Evolutionary conservation across 2,329 filamentous ascomycete species (phyloP), one percentile per base, ranked within the genome.

Genomic region (Curvularia eragrostidis): DNA sequence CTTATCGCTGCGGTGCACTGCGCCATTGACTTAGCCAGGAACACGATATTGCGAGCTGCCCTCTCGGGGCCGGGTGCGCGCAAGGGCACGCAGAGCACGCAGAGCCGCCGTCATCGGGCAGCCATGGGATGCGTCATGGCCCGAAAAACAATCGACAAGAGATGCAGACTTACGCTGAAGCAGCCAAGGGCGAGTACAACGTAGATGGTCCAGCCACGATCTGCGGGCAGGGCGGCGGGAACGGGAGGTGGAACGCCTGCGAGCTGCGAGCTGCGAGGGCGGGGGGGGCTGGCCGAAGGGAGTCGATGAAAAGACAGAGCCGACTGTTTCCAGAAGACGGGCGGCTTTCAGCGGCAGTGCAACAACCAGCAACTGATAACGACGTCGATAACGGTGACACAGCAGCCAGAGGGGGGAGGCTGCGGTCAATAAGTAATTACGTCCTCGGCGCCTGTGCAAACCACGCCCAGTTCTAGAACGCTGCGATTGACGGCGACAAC

Each of bases 21-120:
- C 67, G 59, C 62, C 66, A 65, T 70, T 56, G 55, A 56, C 59
- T 76, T 75, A 76, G 73, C 74, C 66, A 72, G 68, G 71, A 66
- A 75, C 66, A 59, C 52, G 46, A 38, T 34, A 61, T 41, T 51
- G 15, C 47, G 15, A 34, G 36, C 38, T 50, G 36, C 48, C 24
- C n/a, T n/a, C n/a, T n/a, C n/a, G n/a, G n/a, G n/a, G n/a, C n/a
- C n/a, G n/a, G n/a, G n/a, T n/a, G n/a, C n/a, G n/a, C n/a, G n/a
- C n/a, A n/a, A n/a, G n/a, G n/a, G n/a, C n/a, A n/a, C n/a, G 32
- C 23, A 19, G 23, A 26, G 52, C 59, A 32, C 58, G 19, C 28
- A 32, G 50, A 44, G 30, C n/a, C 19, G 15, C 39, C 13, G 42
- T 38, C 28, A 24, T 23, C 50, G 15, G 7, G 7, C n/a, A 5